Evolutionary conservation across 2,329 filamentous ascomycete species (phyloP), one percentile per base, ranked within the genome.

Genomic region (Aspergillus melleus): DNA sequence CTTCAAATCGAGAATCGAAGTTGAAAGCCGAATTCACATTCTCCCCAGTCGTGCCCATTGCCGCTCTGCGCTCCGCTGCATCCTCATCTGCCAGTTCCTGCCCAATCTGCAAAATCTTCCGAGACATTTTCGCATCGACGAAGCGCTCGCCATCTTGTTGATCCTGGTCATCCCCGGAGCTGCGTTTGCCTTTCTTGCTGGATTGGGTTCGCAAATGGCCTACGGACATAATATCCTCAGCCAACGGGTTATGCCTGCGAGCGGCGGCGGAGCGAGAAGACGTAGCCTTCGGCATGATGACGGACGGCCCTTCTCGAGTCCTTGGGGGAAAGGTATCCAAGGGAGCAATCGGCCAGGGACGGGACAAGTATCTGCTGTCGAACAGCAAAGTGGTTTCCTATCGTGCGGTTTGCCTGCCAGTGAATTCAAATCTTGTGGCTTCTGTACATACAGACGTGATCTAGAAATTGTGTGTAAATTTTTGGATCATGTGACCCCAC

Each of bases 71-170:
- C 66, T 86, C 82, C 36, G 81, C 80, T 58, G 84, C 84, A 57
- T 94, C 91, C 74, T 98, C 94, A 47, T 95, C 91, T 14, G 87
- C 89, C 14, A 99, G 82, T 72, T 96, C 91, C 70, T 93, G 90
- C 57, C 94, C 94, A 69, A 98, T 91, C 66, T 90, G 87, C 61
- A 99, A 75, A 73, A 99, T 99, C 70, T 91, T 92, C 68, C 88
- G 86, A 59, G 94, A 96, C 19, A 93, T 88, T 74, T 91, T 93
- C 60, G 92, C 88, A 75, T 97, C 93, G 62, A 99, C 87, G 71
- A 90, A 98, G 64, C 84, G 81, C 62, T 90, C 86, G 61, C 85
- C 83, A 59, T 86, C 84, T 10, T 83, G 82, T 32, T 84, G 82
- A 36, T 87, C 84, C n/a, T 70, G 85, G 54, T 82, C 76, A 42